Evolutionary conservation across 2,329 filamentous ascomycete genomes (phyloP).

Genomic region (Penicillium sp.): DNA sequence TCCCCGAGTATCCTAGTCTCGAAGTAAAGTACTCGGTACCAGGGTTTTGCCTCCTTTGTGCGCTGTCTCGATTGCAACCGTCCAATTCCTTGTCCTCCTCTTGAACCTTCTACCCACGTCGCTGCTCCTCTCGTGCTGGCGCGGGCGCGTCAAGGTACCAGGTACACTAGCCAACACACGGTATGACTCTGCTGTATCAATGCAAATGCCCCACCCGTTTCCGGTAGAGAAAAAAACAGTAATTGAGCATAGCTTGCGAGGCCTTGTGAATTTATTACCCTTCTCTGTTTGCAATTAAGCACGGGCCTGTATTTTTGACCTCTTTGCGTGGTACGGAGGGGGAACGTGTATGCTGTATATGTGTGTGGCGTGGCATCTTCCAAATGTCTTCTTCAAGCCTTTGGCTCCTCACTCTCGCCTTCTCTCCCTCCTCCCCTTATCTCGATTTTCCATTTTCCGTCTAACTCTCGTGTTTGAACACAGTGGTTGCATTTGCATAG

Average conservation of each 20-base stretch:
- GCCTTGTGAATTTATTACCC: conserved; percentile 12
- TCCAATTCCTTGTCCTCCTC: conserved; percentile 5
- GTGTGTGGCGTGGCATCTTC: conserved; percentile 21
- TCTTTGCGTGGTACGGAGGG: conserved; percentile 17
- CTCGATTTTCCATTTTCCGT: not conserved
- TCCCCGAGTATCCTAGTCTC: not conserved
- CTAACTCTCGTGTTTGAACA: not conserved
- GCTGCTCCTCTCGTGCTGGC: not conserved
- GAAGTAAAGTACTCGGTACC: not conserved
- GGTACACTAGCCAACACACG: conserved; percentile 18
- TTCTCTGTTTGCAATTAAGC: conserved; percentile 16
- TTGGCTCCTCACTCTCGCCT: conserved; percentile 8
- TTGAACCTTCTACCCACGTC: not conserved
- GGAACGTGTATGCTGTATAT: conserved; percentile 19
- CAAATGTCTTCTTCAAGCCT: conserved; percentile 13
- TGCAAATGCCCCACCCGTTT: conserved; percentile 37
- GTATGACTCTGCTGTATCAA: conserved; percentile 20
- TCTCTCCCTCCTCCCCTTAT: conserved; percentile 1
- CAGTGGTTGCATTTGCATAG: not conserved
- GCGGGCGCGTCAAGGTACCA: not conserved
- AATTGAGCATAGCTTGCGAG: conserved; percentile 26
- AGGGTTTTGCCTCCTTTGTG: conserved; percentile 10
- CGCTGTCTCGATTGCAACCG: conserved; percentile 23
- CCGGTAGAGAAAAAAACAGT: conserved; percentile 10
- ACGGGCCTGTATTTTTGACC: conserved; percentile 13